Evolutionary conservation across 192 early-diverging fungal genomes (phyloP), one percentile per base, ranked within the genome.

Genomic region (Mortierella antarctica): DNA sequence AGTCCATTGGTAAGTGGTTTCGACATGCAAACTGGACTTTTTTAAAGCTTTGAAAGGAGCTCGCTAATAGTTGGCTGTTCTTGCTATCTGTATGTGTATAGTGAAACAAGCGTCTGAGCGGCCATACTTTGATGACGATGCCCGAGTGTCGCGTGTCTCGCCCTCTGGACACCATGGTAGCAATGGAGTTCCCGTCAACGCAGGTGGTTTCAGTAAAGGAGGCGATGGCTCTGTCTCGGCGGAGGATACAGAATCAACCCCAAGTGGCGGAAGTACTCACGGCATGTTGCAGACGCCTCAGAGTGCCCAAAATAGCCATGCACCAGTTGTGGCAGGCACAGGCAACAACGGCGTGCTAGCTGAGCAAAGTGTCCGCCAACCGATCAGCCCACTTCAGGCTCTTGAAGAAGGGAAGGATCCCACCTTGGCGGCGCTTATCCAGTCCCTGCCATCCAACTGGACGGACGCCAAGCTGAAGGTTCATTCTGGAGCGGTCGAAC

Each of bases 401-500:
- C 59, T 82, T 10, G 68, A 63, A 13, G 53, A 71, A 9, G 65
- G 65, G 18, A 56, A 60, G 39, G 72, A 80, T 23, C 68, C 82
- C 5, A 67, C 57, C 47, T 50, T 70, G 39, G 49, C 58, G 6
- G 65, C 51, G 7, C 20, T 67, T 46, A 72, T 70, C 46, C 73
- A 82, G 41, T 50, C 80, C 40, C 31, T 74, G 62, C 76, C 82
- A 44, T 65, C 67, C 14, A 67, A 80, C 54, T 80, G 77, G 77
- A 72, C 70, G 42, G 83, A 90, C 57, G 77, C 85, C 42, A 90
- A 93, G 59, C 88, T 94, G 65, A 89, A 90, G 23, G 86, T 89
- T 21, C 91, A 93, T 63, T 91, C 92, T 52, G 93, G 93, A 46
- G 93, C 90, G 18, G 90, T 94, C 0, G 92, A 93, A 52, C 83